Conservation (phyloP, 805 yeast genomes). For the Saccharomycopsis guyanensis region DNA sequence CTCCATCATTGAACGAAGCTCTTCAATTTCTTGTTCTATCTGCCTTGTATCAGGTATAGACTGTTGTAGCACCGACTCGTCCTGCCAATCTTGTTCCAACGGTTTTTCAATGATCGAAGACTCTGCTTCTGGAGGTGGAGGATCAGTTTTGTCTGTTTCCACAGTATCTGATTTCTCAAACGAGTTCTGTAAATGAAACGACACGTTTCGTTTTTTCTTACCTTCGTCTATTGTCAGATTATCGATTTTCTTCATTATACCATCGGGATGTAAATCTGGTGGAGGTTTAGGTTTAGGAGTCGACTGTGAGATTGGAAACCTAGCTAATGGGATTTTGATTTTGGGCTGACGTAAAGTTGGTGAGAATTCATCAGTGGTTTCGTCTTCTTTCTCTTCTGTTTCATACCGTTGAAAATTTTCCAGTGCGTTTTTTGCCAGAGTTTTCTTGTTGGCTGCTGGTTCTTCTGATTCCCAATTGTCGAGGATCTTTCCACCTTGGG, state of each 20-base stretch:
- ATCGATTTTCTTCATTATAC: not conserved
- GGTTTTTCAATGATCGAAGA: no score
- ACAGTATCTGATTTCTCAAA: no score
- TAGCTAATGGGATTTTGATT: constrained; percentile 1
- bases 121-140: no score
- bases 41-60: no score
- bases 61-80: no score
- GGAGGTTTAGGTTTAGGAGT: not conserved
- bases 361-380: constrained; percentile 11
- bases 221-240: not conserved
- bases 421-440: not conserved
- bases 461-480: constrained; percentile 18
- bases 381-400: not conserved
- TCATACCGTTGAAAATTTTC: not conserved
- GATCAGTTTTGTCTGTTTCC: no score
- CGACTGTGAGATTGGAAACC: not conserved
- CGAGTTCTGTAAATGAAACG: constrained; percentile 7
- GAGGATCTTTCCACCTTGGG: constrained; percentile 12
- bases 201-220: constrained; percentile 13
- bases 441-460: not conserved
- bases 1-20: not conserved
- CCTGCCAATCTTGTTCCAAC: no score
- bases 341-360: not conserved
- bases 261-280: not conserved
- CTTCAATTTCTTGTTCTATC: not conserved